Percentiles rank a stretch among this genome's conserved stretches.
phyloP scores from a whole-genome alignment of 2,329 filamentous ascomycete genomes.

The Ceratocystis variospora region DNA sequence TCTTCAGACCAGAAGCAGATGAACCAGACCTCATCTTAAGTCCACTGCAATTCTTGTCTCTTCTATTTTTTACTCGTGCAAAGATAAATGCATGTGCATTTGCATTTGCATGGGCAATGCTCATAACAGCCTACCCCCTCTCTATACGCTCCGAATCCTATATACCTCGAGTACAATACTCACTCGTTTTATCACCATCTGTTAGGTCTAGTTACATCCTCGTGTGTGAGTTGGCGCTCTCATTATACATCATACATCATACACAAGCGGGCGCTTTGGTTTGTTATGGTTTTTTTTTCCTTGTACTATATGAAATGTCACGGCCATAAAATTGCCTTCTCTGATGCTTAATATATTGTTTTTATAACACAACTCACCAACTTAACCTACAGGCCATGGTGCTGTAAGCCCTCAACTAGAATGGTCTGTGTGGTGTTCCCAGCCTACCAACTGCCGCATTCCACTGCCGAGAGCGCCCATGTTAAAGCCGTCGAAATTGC shows the following conservation, averaged over 20 bases:
- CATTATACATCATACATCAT: not conserved
- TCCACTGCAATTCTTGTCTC: not conserved
- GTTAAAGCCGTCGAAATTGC: too few species aligned
- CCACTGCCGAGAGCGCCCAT: not conserved
- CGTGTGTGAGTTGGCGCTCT: not conserved
- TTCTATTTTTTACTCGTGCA: not conserved
- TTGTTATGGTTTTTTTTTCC: not conserved
- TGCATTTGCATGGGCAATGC: not conserved
- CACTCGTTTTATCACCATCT: not conserved
- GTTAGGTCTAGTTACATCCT: not conserved
- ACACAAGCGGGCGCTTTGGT: not conserved
- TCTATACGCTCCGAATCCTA: not conserved
- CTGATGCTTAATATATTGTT: not conserved
- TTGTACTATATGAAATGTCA: slow-evolving; percentile 7
- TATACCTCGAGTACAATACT: not conserved
- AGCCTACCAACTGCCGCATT: not conserved
- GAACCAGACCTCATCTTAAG: not conserved
- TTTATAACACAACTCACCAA: too few species aligned
- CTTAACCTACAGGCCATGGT: not conserved
- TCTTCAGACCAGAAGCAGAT: not conserved
- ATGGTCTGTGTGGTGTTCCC: not conserved
- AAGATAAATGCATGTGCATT: not conserved
- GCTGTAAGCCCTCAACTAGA: not conserved
- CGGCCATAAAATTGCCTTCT: not conserved
- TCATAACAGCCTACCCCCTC: not conserved